These are phyloP conservation scores for Isoetes engelmannii DNA, from an alignment of 83 land plant genomes.

Conservation along the genomic window DNA sequence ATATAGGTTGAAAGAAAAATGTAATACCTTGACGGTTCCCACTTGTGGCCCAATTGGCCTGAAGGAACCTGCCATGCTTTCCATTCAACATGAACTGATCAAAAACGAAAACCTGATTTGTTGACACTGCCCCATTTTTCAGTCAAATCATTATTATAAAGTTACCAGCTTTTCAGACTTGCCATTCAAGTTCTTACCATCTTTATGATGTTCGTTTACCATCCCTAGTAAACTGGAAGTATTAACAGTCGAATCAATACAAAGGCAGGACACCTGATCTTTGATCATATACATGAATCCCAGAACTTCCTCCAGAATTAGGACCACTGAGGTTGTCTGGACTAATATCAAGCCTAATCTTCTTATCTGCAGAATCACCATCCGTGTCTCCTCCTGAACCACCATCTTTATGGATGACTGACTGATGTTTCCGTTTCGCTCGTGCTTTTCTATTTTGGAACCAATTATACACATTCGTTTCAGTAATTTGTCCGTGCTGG, in stretches of 20 bases:
- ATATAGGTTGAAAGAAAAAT: no score
- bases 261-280: no score
- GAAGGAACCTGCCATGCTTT: conserved; percentile 15
- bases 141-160: background rate
- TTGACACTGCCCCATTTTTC: background rate
- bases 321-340: no score
- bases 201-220: background rate
- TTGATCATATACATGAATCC: no score
- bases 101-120: background rate
- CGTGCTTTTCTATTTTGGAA: conserved; percentile 94
- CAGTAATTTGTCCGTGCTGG: conserved; percentile 70
- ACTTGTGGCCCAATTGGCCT: background rate
- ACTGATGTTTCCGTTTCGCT: conserved; percentile 71
- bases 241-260: no score
- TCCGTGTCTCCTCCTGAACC: conserved; percentile 62
- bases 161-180: background rate
- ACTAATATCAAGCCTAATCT: background rate
- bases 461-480: conserved; percentile 94
- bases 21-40: no score
- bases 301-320: no score
- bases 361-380: conserved; percentile 12
- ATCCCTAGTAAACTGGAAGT: background rate
- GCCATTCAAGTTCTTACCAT: background rate
- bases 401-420: conserved; percentile 25
- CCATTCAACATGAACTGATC: conserved; percentile 5